Conservation (phyloP, 2,329 filamentous ascomycete genomes). For the Beauveria bassiana region DNA sequence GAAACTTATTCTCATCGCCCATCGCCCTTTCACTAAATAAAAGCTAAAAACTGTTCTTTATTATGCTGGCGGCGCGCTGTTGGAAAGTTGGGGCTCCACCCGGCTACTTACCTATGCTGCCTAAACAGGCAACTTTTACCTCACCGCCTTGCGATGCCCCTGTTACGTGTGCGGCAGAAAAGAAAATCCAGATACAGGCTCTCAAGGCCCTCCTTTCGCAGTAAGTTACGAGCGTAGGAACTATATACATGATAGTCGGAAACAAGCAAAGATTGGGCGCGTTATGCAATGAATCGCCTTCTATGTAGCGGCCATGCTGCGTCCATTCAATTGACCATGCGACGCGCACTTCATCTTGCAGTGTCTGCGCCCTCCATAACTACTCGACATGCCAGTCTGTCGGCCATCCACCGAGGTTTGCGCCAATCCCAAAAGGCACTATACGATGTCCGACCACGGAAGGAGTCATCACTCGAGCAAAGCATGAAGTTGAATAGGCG, state of each 20-base stretch:
- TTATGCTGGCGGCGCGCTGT: too few species aligned
- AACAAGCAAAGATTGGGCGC: not conserved
- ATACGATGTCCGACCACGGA: constrained; percentile 15
- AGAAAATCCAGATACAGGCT: not conserved
- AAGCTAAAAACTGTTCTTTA: too few species aligned
- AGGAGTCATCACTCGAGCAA: not conserved
- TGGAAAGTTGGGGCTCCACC: too few species aligned
- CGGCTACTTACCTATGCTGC: too few species aligned
- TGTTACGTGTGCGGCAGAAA: constrained; percentile 1
- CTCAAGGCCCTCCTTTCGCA: not conserved
- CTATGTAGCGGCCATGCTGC: constrained; percentile 9
- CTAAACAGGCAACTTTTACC: too few species aligned
- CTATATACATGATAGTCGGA: not conserved
- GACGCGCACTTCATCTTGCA: not conserved
- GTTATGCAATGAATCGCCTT: constrained; percentile 16
- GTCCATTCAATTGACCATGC: not conserved
- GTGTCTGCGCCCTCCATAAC: not conserved
- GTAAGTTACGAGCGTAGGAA: not conserved
- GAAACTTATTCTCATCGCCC: not conserved
- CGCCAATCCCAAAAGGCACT: constrained; percentile 37
- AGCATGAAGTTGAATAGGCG: not conserved
- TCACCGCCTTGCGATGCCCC: not conserved
- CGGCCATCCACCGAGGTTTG: constrained; percentile 62
- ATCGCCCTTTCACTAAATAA: too few species aligned
- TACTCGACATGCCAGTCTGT: constrained; percentile 36